phyloP scores from a whole-genome alignment of 1,139 yeast genomes.

The Protomyces pachydermus region DNA sequence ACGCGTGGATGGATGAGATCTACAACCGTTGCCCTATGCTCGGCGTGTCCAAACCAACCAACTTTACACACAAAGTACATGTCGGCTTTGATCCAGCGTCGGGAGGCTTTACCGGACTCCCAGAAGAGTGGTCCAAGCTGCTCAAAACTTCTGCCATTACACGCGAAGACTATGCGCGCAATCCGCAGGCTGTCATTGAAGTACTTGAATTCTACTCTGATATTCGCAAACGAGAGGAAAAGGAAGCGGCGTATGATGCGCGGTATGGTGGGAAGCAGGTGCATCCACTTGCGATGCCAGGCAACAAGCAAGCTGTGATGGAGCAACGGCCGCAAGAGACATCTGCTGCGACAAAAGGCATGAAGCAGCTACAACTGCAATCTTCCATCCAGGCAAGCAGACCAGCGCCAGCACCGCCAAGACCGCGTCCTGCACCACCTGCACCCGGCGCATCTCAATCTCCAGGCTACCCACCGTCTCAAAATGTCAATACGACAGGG shows the following conservation, averaged over 20 bases:
- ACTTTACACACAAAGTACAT: slow-evolving; percentile 44
- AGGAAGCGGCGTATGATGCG: slow-evolving; percentile 38
- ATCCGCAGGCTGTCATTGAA: slow-evolving; percentile 60
- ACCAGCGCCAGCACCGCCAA: slow-evolving; percentile 26
- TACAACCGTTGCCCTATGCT: slow-evolving; percentile 61
- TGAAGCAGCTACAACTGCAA: neutral
- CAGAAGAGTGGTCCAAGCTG: slow-evolving; percentile 46
- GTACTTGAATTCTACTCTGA: slow-evolving; percentile 77
- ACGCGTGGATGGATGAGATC: slow-evolving; percentile 61
- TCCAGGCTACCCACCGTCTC: neutral
- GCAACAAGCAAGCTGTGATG: slow-evolving; percentile 2
- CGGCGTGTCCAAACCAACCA: slow-evolving; percentile 47
- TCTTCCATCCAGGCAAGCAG: slow-evolving; percentile 14
- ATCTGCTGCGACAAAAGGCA: slow-evolving; percentile 27
- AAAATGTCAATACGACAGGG: neutral
- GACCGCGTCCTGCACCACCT: neutral
- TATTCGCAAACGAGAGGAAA: slow-evolving; percentile 31
- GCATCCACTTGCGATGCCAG: slow-evolving; percentile 8
- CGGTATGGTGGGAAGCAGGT: slow-evolving; percentile 7
- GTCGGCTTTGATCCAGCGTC: slow-evolving; percentile 47
- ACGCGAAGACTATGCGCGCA: slow-evolving; percentile 45
- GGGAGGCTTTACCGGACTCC: slow-evolving; percentile 48
- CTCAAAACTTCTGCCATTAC: slow-evolving; percentile 46
- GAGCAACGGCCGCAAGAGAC: slow-evolving; percentile 34
- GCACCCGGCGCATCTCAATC: neutral